Evolutionary conservation across 108 stramenopile genomes (phyloP).

Genomic region (Cylindrotheca fusiformis): DNA sequence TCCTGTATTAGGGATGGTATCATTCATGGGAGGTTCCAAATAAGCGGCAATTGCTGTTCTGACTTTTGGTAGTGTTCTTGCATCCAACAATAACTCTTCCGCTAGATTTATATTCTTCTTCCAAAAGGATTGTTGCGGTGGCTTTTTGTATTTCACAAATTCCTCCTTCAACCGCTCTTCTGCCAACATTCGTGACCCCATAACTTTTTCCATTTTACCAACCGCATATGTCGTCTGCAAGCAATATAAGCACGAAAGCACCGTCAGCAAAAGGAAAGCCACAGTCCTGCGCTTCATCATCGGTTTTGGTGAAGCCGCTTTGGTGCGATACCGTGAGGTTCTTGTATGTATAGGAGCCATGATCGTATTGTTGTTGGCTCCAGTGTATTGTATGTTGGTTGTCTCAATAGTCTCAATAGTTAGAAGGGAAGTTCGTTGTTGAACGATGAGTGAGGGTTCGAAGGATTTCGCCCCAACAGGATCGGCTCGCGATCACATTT

Average conservation of each 20-base stretch:
- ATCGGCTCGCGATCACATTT: too few relatives aligned
- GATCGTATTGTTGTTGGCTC: too few relatives aligned
- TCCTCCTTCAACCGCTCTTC: neutral
- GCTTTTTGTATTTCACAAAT: neutral
- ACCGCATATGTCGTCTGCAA: neutral
- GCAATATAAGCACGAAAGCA: neutral
- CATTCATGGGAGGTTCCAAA: slow-evolving; percentile 52
- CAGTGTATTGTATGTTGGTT: too few relatives aligned
- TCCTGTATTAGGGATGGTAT: slow-evolving; percentile 46
- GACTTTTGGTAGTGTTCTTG: neutral
- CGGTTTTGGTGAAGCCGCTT: too few relatives aligned
- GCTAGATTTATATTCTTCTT: neutral
- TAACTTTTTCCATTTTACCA: neutral
- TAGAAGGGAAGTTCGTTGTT: too few relatives aligned
- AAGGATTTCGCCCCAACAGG: too few relatives aligned
- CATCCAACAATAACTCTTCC: neutral
- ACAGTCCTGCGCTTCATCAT: too few relatives aligned
- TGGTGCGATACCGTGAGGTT: too few relatives aligned
- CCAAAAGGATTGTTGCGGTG: neutral
- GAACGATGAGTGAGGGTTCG: too few relatives aligned
- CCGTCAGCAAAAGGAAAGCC: too few relatives aligned
- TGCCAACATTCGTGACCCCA: neutral
- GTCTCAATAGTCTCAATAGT: too few relatives aligned
- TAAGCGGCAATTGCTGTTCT: slow-evolving; percentile 49
- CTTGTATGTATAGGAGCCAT: too few relatives aligned